Conservation (phyloP, 2,329 filamentous ascomycete genomes). For the Ceratocystis lukuohia region DNA sequence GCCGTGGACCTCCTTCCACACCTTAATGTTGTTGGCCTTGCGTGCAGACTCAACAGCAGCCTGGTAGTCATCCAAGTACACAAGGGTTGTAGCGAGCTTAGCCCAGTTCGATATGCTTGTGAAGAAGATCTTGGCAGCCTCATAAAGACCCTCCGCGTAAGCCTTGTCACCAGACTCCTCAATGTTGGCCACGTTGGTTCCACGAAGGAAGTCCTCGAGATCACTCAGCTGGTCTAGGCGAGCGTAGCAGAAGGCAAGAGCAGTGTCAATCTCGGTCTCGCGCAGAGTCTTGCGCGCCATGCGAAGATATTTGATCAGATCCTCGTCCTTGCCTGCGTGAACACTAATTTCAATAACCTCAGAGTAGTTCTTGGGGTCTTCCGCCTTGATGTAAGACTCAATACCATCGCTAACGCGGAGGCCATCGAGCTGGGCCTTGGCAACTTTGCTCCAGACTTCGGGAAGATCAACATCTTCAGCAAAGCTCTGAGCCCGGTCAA, state of each 20-base stretch:
- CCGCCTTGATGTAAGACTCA: constrained; percentile 91
- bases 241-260: constrained; percentile 83
- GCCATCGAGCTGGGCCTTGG: constrained; percentile 93
- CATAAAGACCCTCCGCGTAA: constrained; percentile 82
- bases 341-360: constrained; percentile 96
- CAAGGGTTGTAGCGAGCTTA: constrained; percentile 91
- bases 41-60: constrained; percentile 93
- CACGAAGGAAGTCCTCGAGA: constrained; percentile 88
- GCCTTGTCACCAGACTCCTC: constrained; percentile 98
- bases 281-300: constrained; percentile 97
- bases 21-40: constrained; percentile 98
- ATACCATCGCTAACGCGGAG: constrained; percentile 85
- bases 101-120: constrained; percentile 99
- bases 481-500: constrained; percentile 90
- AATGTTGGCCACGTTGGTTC: constrained; percentile 86
- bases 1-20: constrained; percentile 97
- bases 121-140: constrained; percentile 98
- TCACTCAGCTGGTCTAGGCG: constrained; percentile 83
- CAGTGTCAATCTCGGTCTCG: constrained; percentile 86
- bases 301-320: constrained; percentile 86
- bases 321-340: constrained; percentile 92
- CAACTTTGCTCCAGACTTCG: constrained; percentile 96
- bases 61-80: constrained; percentile 96
- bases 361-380: constrained; percentile 80
- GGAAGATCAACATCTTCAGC: constrained; percentile 88